Percentiles rank a stretch among this genome's conserved stretches.
Conservation (phyloP, 768 basidiomycete genomes). For the Amanita jacksonii region DNA sequence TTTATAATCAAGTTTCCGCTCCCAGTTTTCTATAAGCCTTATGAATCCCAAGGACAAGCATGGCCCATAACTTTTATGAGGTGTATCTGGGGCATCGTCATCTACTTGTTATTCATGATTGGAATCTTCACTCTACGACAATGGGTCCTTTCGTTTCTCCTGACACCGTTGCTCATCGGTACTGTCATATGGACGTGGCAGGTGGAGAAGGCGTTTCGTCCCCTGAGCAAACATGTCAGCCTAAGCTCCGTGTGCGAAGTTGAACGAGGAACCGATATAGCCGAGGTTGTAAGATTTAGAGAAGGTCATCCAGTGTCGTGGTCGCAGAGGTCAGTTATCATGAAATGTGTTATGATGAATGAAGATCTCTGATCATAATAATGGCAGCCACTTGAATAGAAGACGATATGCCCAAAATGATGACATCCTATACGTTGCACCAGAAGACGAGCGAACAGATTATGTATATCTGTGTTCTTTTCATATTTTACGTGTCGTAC, state of each 20-base stretch:
- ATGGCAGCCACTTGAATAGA: conserved; percentile 68
- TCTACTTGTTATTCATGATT: conserved; percentile 95
- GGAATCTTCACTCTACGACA: conserved; percentile 74
- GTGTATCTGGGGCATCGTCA: conserved; percentile 84
- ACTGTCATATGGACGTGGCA: conserved; percentile 81
- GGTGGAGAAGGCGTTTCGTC: conserved; percentile 54
- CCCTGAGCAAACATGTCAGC: conserved; percentile 75
- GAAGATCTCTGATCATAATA: conserved; percentile 3
- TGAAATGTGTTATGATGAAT: not conserved
- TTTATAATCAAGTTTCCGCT: not conserved
- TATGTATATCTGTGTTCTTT: conserved; percentile 41
- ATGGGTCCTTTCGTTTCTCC: conserved; percentile 40
- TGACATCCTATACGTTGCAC: conserved; percentile 90
- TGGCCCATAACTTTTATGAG: conserved; percentile 95
- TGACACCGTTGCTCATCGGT: conserved; percentile 66
- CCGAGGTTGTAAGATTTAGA: conserved; percentile 63
- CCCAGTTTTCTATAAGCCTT: conserved; percentile 95
- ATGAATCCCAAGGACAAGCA: conserved; percentile 94
- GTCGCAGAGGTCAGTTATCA: conserved; percentile 65
- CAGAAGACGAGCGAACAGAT: conserved; percentile 87
- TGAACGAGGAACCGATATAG: conserved; percentile 79
- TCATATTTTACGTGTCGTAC: conserved; percentile 5
- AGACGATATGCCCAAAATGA: conserved; percentile 89
- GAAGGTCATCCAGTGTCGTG: conserved; percentile 82
- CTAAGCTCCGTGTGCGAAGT: conserved; percentile 85